phyloP scores from a whole-genome alignment of 306 rosid genomes.

The Rosa persica region DNA sequence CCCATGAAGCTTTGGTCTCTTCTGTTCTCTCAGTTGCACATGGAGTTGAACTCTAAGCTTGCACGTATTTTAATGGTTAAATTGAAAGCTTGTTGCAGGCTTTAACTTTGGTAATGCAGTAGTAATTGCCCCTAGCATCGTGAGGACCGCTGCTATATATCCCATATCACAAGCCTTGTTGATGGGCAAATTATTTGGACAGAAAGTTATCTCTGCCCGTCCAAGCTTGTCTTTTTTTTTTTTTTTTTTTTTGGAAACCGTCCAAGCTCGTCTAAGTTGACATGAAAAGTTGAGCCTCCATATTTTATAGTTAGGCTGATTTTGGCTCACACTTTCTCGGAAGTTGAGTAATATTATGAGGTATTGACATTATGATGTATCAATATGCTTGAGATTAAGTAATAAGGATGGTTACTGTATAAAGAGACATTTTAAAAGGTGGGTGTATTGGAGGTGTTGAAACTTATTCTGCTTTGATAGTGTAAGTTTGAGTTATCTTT shows the following conservation, averaged over 20 bases:
- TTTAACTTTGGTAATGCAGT: not conserved
- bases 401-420: not conserved
- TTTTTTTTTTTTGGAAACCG: no score
- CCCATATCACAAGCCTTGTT: not conserved
- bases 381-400: not conserved
- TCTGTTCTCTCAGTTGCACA: not conserved
- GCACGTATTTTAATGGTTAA: not conserved
- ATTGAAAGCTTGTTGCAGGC: not conserved
- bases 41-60: not conserved
- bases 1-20: not conserved
- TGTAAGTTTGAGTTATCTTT: no score
- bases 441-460: no score
- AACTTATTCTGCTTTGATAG: no score
- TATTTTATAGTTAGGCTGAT: not conserved
- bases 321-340: not conserved
- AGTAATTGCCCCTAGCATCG: not conserved
- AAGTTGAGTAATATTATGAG: not conserved
- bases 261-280: not conserved
- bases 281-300: not conserved
- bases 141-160: not conserved
- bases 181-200: not conserved
- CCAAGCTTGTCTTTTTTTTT: no score
- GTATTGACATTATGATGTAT: not conserved
- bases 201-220: not conserved
- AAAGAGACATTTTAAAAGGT: not conserved